Percentiles rank a stretch among this genome's conserved stretches.
phyloP scores from a whole-genome alignment of 495 filamentous ascomycete species.

The Neurospora cerealis region DNA sequence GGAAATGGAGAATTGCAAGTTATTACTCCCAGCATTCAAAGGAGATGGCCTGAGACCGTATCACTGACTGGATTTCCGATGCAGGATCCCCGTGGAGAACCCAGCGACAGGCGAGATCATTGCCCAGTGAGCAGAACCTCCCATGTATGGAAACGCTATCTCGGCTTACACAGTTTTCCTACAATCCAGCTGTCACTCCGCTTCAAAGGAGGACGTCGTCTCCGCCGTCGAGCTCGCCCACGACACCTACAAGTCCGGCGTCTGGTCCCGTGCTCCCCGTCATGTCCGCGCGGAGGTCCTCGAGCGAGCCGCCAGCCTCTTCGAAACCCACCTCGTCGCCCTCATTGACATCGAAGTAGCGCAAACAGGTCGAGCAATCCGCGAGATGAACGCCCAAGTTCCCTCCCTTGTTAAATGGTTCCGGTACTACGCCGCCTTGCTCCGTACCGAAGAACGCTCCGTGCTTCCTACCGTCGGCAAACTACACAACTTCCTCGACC shows the following conservation, averaged over 20 bases:
- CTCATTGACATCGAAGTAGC: constrained; percentile 47
- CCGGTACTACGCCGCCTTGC: constrained; percentile 50
- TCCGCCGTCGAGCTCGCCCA: constrained; percentile 36
- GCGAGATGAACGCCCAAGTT: constrained; percentile 57
- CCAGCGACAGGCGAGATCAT: constrained; percentile 27
- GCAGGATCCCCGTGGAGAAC: constrained; percentile 26
- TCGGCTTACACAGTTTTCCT: constrained; percentile 8
- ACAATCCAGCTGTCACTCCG: constrained; percentile 36
- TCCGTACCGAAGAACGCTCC: constrained; percentile 49
- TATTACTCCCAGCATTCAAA: not conserved
- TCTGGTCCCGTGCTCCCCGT: constrained; percentile 48
- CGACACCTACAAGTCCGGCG: constrained; percentile 37
- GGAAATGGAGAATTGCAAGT: constrained; percentile 20
- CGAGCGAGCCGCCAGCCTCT: constrained; percentile 42
- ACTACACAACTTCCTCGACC: constrained; percentile 51
- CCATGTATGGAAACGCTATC: not conserved
- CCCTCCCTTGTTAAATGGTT: constrained; percentile 53
- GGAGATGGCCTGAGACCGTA: not conserved
- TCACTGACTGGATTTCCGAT: not conserved
- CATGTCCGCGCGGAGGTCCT: constrained; percentile 46
- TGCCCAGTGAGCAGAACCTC: constrained; percentile 17
- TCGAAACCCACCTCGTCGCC: constrained; percentile 36
- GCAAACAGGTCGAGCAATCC: constrained; percentile 53
- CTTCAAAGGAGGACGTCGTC: constrained; percentile 38
- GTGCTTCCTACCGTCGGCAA: constrained; percentile 51